Evolutionary conservation across 2,329 filamentous ascomycete species (phyloP), one percentile per base, ranked within the genome.

Genomic region (Neurospora sp.): DNA sequence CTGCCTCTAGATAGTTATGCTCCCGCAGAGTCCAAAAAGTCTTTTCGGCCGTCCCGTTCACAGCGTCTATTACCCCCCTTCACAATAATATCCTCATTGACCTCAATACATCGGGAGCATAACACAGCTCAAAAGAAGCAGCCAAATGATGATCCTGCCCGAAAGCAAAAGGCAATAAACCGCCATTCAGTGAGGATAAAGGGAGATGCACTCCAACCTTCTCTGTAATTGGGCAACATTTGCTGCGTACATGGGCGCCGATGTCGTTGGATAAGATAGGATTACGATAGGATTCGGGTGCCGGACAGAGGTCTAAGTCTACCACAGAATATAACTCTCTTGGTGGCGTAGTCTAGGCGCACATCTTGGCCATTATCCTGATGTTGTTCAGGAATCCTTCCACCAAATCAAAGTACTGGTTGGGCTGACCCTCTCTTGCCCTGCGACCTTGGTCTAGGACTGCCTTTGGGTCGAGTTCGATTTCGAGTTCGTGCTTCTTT

Each of bases 401-500:
- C 3, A 96, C 86, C 15, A 95, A 79, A 66, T 88, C 85, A 69
- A 87, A 83, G 77, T 91, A 93, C 68, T 85, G 86, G 74, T 89
- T 88, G 6, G 83, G 81, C 69, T 84, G 81, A 2, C 82, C 81
- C 5, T 78, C 79, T 74, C 84, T 81, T 33, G 88, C 85, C 69
- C 84, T 83, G 41, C 82, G 81, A 6, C 90, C 90, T 73, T 94
- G 90, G 11, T 90, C 85, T 66, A 91, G 80, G 15, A 95, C 78
- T n/a, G 85, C 82, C 5, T 79, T 80, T 0, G 90, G 83, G n/a
- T 88, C 83, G 15, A 96, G 79, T 77, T 96, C 92, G 66, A 96
- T 85, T 77, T 96, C 92, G 6, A 96, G 84, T 80, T 96, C 92
- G 76, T 95, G 92, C 73, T 91, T 90, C 74, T 92, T 92, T 69